These are phyloP conservation scores for Populus tomentosa DNA, from an alignment of 441 rosid species.

Conservation along the genomic window DNA sequence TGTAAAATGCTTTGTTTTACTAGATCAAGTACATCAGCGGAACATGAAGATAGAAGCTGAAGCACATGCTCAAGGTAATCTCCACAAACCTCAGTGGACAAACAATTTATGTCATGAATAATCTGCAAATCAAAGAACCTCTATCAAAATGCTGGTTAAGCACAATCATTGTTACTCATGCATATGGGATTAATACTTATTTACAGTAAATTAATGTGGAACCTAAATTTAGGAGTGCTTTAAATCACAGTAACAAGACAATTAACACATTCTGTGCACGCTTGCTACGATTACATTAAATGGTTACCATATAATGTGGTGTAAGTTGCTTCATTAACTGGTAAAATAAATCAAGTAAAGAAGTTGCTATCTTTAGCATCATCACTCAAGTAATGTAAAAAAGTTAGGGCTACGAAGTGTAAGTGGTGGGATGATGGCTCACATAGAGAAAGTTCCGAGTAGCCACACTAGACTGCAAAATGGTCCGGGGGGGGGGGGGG, in stretches of 20 bases:
- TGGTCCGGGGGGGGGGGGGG: not conserved
- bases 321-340: not conserved
- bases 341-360: not conserved
- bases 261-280: not conserved
- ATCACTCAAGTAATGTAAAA: too few species aligned
- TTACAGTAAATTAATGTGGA: not conserved
- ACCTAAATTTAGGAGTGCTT: not conserved
- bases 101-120: constrained; percentile 69
- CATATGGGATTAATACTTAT: not conserved
- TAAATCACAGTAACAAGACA: not conserved
- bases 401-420: too few species aligned
- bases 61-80: constrained; percentile 60
- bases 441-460: not conserved
- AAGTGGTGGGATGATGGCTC: not conserved
- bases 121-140: constrained; percentile 57
- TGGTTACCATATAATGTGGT: not conserved
- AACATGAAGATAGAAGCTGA: constrained; percentile 63
- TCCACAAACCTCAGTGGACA: constrained; percentile 62
- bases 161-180: not conserved
- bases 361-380: not conserved
- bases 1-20: constrained; percentile 76
- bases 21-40: constrained; percentile 57
- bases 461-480: not conserved
- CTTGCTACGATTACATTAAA: not conserved
- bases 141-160: constrained; percentile 23